These are phyloP conservation scores for Nematocida parisii DNA, from an alignment of 371 early-diverging fungal species.

Conservation along the genomic window DNA sequence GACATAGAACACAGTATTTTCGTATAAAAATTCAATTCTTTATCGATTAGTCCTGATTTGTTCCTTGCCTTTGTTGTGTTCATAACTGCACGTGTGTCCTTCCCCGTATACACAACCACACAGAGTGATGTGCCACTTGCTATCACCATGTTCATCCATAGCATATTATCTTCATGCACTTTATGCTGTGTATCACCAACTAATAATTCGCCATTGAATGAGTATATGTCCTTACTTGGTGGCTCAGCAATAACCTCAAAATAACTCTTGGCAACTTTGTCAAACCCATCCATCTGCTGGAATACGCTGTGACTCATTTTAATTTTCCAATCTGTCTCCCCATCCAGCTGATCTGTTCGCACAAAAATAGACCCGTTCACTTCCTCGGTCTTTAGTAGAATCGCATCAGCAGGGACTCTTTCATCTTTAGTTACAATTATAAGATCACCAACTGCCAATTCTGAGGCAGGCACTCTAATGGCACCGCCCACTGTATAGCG, in stretches of 20 bases:
- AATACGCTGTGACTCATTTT: constrained; percentile 61
- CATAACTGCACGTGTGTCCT: constrained; percentile 90
- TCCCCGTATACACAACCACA: constrained; percentile 89
- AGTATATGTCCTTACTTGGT: constrained; percentile 91
- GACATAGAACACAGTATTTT: constrained; percentile 69
- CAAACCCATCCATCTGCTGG: constrained; percentile 8
- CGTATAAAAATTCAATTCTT: constrained; percentile 83
- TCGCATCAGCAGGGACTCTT: constrained; percentile 83
- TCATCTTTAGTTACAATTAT: constrained; percentile 83
- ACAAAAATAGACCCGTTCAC: constrained; percentile 83
- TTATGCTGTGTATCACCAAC: constrained; percentile 31
- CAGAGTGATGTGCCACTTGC: constrained; percentile 86
- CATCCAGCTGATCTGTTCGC: constrained; percentile 96
- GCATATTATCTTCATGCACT: constrained; percentile 80
- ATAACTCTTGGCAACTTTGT: constrained; percentile 18
- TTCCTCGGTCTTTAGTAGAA: constrained; percentile 76
- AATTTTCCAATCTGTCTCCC: constrained; percentile 98
- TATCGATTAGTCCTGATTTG: constrained; percentile 88
- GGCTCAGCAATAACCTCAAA: constrained; percentile 74
- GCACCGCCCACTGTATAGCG: constrained; percentile 72
- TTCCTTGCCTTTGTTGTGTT: constrained; percentile 89
- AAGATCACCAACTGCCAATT: constrained; percentile 86
- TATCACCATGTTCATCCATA: constrained; percentile 95
- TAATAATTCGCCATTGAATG: constrained; percentile 80
- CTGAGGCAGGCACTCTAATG: constrained; percentile 75